A percentile compares a stretch with the other conserved stretches of the same genome.
Conservation (phyloP, 2,329 filamentous ascomycete genomes). For the Nannizziopsis arthrosporioides region DNA sequence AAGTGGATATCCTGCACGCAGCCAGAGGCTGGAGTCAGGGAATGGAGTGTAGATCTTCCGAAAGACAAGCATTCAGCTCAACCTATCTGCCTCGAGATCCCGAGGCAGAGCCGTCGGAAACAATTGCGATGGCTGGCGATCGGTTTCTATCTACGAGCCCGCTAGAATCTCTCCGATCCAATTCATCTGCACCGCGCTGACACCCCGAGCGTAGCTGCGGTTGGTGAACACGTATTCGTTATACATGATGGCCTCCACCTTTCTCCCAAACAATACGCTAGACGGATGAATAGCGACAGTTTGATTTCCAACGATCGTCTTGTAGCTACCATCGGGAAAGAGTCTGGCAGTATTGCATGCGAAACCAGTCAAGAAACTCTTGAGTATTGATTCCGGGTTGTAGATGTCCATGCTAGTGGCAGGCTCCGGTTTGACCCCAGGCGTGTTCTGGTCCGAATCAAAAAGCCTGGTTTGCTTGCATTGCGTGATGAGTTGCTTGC, state of each 20-base stretch:
- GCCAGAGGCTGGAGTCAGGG: too few relatives aligned
- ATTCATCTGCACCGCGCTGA: constrained; percentile 50
- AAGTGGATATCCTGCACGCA: too few relatives aligned
- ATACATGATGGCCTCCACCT: constrained; percentile 52
- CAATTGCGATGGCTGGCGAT: background rate
- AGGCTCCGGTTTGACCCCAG: constrained; percentile 7
- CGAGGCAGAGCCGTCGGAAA: too few relatives aligned
- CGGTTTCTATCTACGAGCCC: background rate
- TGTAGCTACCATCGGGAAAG: constrained; percentile 50
- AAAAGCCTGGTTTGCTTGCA: constrained; percentile 41
- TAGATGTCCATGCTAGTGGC: constrained; percentile 19
- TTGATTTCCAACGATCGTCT: constrained; percentile 50
- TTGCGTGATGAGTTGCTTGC: constrained; percentile 49
- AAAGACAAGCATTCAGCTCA: too few relatives aligned
- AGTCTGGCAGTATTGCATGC: constrained; percentile 49
- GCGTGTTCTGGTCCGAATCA: constrained; percentile 16
- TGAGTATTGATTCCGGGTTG: constrained; percentile 42
- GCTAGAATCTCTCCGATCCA: constrained; percentile 46
- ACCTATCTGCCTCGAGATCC: too few relatives aligned
- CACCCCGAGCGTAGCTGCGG: constrained; percentile 50
- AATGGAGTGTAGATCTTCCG: too few relatives aligned
- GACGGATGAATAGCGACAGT: constrained; percentile 52
- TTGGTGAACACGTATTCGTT: constrained; percentile 56
- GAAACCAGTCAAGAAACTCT: constrained; percentile 49
- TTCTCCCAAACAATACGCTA: constrained; percentile 49